Evolutionary conservation across 257 asterid species (phyloP), one percentile per base, ranked within the genome.

Genomic region (Jaltomata sinuosa): DNA sequence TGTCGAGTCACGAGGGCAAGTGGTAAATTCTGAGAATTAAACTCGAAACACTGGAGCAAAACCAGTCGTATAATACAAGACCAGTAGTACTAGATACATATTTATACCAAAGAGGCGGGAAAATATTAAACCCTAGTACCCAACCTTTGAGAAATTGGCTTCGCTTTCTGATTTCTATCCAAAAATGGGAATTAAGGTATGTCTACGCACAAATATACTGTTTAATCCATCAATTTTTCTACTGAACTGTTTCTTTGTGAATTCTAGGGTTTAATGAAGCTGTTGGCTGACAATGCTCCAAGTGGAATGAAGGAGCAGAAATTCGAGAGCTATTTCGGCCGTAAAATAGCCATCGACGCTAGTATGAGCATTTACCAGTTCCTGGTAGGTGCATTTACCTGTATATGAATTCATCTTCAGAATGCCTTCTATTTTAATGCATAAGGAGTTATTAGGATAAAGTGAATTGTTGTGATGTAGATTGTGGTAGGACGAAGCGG

Each of bases 331-430:
- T 97, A 91, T 88, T 97, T 94, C 57, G 99, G 99, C 79, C 94
- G 99, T 5, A 97, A 97, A 88, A 95, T 97, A 42, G 99, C 99
- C 52, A 89, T 97, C 83, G 99, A 97, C 71, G 99, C 98, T 84
- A 97, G 99, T 93, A 95, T 95, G 99, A 94, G 98, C 95, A 97
- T 97, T 88, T 97, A 97, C 80, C 99, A 97, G 72, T 97, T 97
- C 88, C 97, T 97, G 85, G 99, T 97, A 55, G 25, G 92, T 84
- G 57, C 12, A 61, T 79, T 82, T 62, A 25, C 81, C 40, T 77
- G 42, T 80, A 38, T 34, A 85, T 69, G 61, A n/a, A 25, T 84
- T 36, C 27, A 61, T 78, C 77, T 32, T 14, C 53, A 87, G 11
- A 18, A 14, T 47, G 21, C 10, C 19, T 71, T 71, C 49, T 71